Percentiles rank a stretch among this genome's conserved stretches.
phyloP scores from a whole-genome alignment of 225 moss, liverwort and hornwort genomes.

The Pseudoscleropodium purum region DNA sequence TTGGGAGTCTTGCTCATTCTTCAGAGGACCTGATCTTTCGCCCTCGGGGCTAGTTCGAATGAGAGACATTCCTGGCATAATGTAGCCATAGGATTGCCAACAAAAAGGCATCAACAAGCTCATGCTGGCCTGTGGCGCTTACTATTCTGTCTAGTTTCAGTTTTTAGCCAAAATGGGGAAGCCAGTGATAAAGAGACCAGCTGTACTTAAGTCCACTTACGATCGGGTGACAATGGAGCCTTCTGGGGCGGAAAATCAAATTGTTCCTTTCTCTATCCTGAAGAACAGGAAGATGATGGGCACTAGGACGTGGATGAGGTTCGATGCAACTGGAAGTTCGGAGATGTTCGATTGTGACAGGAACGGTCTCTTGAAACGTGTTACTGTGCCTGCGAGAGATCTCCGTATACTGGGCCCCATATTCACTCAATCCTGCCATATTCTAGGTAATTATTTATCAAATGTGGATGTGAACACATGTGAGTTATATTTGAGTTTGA shows the following conservation, averaged over 20 bases:
- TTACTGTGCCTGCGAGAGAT: slow-evolving; percentile 87
- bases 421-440: slow-evolving; percentile 83
- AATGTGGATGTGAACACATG: neutral
- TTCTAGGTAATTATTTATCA: slow-evolving; percentile 55
- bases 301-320: slow-evolving; percentile 78
- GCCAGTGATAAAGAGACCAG: slow-evolving; percentile 29
- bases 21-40: neutral
- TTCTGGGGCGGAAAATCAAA: slow-evolving; percentile 20
- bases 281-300: slow-evolving; percentile 78
- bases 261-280: slow-evolving; percentile 10
- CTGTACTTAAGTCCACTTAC: slow-evolving; percentile 9
- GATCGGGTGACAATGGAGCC: slow-evolving; percentile 20
- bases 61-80: neutral
- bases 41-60: neutral
- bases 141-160: neutral
- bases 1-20: neutral
- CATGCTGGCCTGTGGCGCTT: neutral
- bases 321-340: slow-evolving; percentile 60
- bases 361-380: slow-evolving; percentile 70
- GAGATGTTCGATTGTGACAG: slow-evolving; percentile 83
- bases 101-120: neutral
- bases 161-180: slow-evolving; percentile 35
- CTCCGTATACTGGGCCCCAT: slow-evolving; percentile 84
- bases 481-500: neutral
- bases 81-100: slow-evolving; percentile 6